Conservation (phyloP, 2,329 filamentous ascomycete genomes). For the Saccharata proteae region DNA sequence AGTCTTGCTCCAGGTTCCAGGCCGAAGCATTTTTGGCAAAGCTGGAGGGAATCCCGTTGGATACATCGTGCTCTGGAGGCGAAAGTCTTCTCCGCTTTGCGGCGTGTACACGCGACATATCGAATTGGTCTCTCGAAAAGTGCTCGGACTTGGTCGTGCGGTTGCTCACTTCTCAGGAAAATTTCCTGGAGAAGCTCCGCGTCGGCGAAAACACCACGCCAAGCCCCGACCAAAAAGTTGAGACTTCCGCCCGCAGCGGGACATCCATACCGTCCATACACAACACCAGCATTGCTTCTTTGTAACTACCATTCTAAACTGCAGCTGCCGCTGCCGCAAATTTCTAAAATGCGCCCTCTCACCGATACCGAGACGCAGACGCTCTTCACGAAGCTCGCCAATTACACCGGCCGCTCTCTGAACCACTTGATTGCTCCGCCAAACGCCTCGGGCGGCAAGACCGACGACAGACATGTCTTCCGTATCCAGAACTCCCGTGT, state of each 20-base stretch:
- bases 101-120: slow-evolving; percentile 23
- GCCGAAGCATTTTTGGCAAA: slow-evolving; percentile 65
- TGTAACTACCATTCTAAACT: slow-evolving; percentile 1
- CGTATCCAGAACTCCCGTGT: slow-evolving; percentile 65
- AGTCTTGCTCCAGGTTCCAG: slow-evolving; percentile 89
- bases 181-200: no score
- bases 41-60: slow-evolving; percentile 22
- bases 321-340: neutral
- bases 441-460: slow-evolving; percentile 12
- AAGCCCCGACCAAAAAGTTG: slow-evolving; percentile 18
- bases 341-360: slow-evolving; percentile 58
- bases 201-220: slow-evolving; percentile 12
- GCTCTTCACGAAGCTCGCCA: slow-evolving; percentile 84
- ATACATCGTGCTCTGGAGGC: slow-evolving; percentile 17
- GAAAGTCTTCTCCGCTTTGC: slow-evolving; percentile 26
- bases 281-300: slow-evolving; percentile 13
- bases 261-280: no score
- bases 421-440: slow-evolving; percentile 52
- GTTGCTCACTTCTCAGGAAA: no score
- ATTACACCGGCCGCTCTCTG: slow-evolving; percentile 79
- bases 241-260: no score
- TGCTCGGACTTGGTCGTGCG: no score
- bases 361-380: slow-evolving; percentile 69
- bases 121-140: slow-evolving; percentile 2
- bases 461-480: slow-evolving; percentile 32